Percentiles rank a stretch among this genome's conserved stretches.
phyloP scores from a whole-genome alignment of 2,329 filamentous ascomycete species.

The Trichoderma pleuroti region DNA sequence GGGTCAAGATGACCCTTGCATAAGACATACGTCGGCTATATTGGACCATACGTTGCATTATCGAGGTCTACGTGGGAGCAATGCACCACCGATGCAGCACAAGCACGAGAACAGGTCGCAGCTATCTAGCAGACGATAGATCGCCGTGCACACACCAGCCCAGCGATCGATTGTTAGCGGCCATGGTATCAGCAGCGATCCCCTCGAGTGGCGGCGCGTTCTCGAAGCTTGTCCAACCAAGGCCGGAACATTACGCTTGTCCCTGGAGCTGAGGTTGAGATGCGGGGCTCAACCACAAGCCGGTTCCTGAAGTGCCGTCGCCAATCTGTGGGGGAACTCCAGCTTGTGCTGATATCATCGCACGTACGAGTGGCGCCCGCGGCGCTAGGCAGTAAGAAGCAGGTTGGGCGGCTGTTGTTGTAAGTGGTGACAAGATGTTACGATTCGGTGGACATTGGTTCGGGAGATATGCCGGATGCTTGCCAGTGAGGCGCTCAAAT shows the following conservation, averaged over 20 bases:
- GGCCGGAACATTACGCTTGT: neutral
- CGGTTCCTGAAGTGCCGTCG: slow-evolving; percentile 17
- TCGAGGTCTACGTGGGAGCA: neutral
- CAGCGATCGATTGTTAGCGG: neutral
- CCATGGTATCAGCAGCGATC: neutral
- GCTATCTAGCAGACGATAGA: neutral
- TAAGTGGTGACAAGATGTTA: neutral
- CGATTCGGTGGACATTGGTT: neutral
- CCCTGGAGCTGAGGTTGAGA: neutral
- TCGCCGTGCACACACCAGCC: neutral
- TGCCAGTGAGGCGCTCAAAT: neutral
- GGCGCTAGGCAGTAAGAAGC: slow-evolving; percentile 7
- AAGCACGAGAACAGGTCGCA: neutral
- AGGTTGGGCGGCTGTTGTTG: neutral
- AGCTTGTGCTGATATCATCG: slow-evolving; percentile 8
- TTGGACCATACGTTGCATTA: slow-evolving; percentile 1
- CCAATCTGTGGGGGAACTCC: slow-evolving; percentile 14
- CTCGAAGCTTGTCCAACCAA: slow-evolving; percentile 5
- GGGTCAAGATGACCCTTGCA: neutral
- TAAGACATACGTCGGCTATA: neutral
- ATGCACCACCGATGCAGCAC: neutral
- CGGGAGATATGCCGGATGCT: neutral
- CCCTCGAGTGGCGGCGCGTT: neutral
- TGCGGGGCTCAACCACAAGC: slow-evolving; percentile 1
- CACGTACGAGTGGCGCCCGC: neutral